phyloP scores from a whole-genome alignment of 805 yeast species.

The Clavispora carvajalis region DNA sequence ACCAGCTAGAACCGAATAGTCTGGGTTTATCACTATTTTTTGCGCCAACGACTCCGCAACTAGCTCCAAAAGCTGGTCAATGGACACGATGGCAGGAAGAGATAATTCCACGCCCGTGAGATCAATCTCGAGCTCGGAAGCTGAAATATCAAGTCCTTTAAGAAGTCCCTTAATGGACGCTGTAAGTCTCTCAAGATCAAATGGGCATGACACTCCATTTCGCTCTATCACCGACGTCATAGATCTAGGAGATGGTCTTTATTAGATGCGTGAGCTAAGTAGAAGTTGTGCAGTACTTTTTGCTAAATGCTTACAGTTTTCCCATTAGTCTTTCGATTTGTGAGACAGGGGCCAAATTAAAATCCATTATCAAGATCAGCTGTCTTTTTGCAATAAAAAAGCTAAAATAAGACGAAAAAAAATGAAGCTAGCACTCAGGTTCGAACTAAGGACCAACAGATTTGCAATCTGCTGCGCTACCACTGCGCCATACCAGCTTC shows the following conservation, averaged over 20 bases:
- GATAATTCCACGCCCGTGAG: slow-evolving; percentile 1
- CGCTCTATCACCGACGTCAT: neutral
- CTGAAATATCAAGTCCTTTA: neutral
- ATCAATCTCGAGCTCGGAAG: neutral
- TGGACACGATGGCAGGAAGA: slow-evolving; percentile 9
- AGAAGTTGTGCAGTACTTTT: neutral
- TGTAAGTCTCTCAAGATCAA: neutral
- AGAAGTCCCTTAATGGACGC: neutral
- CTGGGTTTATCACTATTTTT: slow-evolving; percentile 30
- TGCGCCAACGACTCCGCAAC: slow-evolving; percentile 32
- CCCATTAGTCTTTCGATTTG: too few species aligned
- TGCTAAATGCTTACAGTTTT: too few species aligned
- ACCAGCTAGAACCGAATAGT: slow-evolving; percentile 32
- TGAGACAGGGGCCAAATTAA: too few species aligned
- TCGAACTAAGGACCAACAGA: slow-evolving; percentile 98
- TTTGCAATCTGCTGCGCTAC: slow-evolving; percentile 99
- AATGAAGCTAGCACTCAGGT: slow-evolving; percentile 73
- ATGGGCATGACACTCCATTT: neutral
- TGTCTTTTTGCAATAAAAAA: too few species aligned
- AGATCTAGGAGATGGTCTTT: neutral
- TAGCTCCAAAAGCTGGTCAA: slow-evolving; percentile 22
- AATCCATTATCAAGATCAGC: too few species aligned
- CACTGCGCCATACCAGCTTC: slow-evolving; percentile 86
- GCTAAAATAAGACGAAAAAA: slow-evolving; percentile 17
- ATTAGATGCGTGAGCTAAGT: too few species aligned